Evolutionary conservation across 176 grass and related monocot genomes (phyloP).

Genomic region (Microstegium vimineum): DNA sequence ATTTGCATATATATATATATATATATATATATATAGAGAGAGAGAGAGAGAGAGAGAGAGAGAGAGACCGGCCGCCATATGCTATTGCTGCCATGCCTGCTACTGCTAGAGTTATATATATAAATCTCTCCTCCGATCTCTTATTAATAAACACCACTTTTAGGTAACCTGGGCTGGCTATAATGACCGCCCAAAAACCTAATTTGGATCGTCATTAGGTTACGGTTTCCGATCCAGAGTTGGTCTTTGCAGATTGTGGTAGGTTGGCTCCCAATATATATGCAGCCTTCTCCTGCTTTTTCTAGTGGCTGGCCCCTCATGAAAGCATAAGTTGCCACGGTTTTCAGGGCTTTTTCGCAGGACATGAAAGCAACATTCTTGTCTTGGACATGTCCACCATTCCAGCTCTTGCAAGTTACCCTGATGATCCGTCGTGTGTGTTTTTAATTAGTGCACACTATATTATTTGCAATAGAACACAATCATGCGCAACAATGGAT

Average conservation of each 20-base stretch:
- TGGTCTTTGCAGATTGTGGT: slow-evolving; percentile 51
- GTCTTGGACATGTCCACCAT: slow-evolving; percentile 23
- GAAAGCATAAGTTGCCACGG: slow-evolving; percentile 23
- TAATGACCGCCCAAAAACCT: slow-evolving; percentile 51
- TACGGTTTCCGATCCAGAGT: slow-evolving; percentile 32
- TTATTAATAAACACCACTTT: slow-evolving; percentile 26
- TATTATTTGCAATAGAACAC: not conserved
- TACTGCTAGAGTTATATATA: not conserved
- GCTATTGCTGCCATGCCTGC: not conserved
- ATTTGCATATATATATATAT: slow-evolving; percentile 3
- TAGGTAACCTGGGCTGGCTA: slow-evolving; percentile 37
- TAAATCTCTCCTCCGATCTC: not conserved
- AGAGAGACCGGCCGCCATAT: not conserved
- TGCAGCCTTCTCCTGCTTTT: slow-evolving; percentile 20
- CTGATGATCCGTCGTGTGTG: not conserved
- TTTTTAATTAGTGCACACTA: not conserved
- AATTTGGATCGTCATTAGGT: slow-evolving; percentile 41
- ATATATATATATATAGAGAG: no score
- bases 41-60: no score
- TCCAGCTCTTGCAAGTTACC: slow-evolving; percentile 18
- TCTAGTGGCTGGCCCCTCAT: not conserved
- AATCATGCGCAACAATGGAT: not conserved
- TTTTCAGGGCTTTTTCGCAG: slow-evolving; percentile 40
- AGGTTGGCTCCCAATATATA: slow-evolving; percentile 32
- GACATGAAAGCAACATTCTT: slow-evolving; percentile 37